Evolutionary conservation across 75 land plant species (phyloP).

Genomic region (Azolla pinnata): DNA sequence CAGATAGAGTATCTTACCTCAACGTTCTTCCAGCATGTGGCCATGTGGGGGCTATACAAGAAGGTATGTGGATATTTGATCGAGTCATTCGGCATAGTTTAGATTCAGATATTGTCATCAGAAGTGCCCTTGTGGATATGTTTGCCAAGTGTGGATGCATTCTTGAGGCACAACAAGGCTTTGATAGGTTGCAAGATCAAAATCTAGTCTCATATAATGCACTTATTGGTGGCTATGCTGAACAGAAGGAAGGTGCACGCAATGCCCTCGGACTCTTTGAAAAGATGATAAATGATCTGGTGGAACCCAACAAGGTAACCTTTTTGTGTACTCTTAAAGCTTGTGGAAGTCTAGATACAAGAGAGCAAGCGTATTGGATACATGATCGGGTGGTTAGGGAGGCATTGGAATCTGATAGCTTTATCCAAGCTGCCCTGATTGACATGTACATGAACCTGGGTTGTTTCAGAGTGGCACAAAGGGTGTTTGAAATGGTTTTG

Average conservation of each 20-base stretch:
- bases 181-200: conserved; percentile 13
- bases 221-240: conserved; percentile 19
- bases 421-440: conserved; percentile 10
- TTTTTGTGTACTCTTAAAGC: conserved; percentile 42
- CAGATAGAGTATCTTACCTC: conserved; percentile 6
- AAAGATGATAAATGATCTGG: conserved; percentile 33
- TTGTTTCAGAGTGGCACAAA: background rate
- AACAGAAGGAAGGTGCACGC: background rate
- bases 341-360: conserved; percentile 42
- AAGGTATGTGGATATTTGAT: conserved; percentile 11
- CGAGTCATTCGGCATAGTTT: conserved; percentile 7
- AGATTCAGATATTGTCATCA: conserved; percentile 15
- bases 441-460: conserved; percentile 17
- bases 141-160: conserved; percentile 23
- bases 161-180: conserved; percentile 9
- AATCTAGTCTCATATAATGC: conserved; percentile 27
- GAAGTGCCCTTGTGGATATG: conserved; percentile 26
- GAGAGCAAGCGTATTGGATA: conserved; percentile 42
- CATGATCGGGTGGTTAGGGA: conserved; percentile 12
- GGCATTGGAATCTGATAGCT: conserved; percentile 9
- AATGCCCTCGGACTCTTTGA: conserved; percentile 38
- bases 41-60: background rate
- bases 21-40: conserved; percentile 11
- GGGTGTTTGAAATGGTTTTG: background rate
- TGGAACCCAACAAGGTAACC: conserved; percentile 40